These are phyloP conservation scores for Cytospora piceae DNA, from an alignment of 2,329 filamentous ascomycete species.

Conservation along the genomic window DNA sequence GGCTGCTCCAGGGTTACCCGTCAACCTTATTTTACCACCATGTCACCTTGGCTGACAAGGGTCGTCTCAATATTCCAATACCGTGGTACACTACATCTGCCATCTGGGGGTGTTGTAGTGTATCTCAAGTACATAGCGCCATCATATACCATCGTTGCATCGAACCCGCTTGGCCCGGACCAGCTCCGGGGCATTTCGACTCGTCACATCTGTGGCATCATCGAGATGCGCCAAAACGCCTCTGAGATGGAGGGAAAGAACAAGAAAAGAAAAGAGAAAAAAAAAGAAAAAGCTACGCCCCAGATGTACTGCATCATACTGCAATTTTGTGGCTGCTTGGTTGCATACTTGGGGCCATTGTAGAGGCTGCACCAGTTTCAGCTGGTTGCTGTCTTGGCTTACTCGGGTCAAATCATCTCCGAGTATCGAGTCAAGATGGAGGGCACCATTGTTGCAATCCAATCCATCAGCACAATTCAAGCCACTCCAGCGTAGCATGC, in stretches of 20 bases:
- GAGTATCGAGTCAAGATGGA: constrained; percentile 13
- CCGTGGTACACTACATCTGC: background rate
- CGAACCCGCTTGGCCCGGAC: constrained; percentile 12
- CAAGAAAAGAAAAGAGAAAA: background rate
- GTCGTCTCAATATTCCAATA: too few species aligned
- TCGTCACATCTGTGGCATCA: background rate
- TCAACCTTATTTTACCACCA: constrained; percentile 21
- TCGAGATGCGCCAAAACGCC: constrained; percentile 4
- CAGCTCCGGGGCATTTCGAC: constrained; percentile 7
- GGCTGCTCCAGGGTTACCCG: constrained; percentile 4
- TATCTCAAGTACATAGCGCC: too few species aligned
- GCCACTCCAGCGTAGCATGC: background rate
- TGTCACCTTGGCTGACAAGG: constrained; percentile 9
- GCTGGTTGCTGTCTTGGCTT: constrained; percentile 22
- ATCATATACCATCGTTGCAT: background rate
- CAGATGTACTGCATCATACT: background rate
- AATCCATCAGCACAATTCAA: constrained; percentile 3
- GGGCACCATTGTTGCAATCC: constrained; percentile 1
- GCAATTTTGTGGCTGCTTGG: background rate
- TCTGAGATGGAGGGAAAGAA: background rate
- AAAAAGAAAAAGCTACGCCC: background rate
- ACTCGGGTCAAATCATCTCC: constrained; percentile 6
- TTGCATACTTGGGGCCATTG: constrained; percentile 18
- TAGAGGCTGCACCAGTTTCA: constrained; percentile 26
- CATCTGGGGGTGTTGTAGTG: background rate